These are phyloP conservation scores for Mollisia scopiformis DNA, from an alignment of 2,329 filamentous ascomycete genomes.

Conservation along the genomic window DNA sequence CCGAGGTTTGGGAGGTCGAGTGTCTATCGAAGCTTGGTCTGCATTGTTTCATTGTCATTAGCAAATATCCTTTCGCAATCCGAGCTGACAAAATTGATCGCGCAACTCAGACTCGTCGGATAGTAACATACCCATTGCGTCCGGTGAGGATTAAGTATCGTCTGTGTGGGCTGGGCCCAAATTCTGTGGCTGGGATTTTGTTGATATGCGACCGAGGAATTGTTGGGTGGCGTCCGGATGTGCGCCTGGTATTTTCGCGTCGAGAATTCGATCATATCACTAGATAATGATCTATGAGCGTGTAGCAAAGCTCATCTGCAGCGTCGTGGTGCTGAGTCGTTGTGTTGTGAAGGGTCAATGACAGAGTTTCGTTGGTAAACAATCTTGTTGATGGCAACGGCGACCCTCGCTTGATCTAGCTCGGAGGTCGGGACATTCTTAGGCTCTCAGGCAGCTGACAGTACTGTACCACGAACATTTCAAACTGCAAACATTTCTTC, in stretches of 20 bases:
- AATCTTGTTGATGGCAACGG: neutral
- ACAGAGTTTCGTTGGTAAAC: neutral
- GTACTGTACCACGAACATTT: too few species aligned
- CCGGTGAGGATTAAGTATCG: conserved; percentile 15
- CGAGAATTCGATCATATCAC: conserved; percentile 11
- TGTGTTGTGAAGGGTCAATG: conserved; percentile 10
- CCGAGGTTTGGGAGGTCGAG: conserved; percentile 42
- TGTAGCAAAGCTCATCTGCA: conserved; percentile 1
- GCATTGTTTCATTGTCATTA: conserved; percentile 21
- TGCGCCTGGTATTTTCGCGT: conserved; percentile 11
- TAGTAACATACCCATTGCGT: conserved; percentile 30
- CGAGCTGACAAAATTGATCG: neutral
- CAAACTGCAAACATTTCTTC: too few species aligned
- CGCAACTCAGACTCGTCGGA: neutral
- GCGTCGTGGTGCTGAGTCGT: conserved; percentile 10
- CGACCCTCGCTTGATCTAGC: neutral
- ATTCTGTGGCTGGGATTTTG: conserved; percentile 25
- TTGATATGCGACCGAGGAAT: conserved; percentile 24
- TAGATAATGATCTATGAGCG: conserved; percentile 11
- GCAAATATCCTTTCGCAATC: conserved; percentile 5
- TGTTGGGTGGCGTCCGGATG: neutral
- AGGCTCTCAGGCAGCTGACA: too few species aligned
- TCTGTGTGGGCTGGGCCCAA: conserved; percentile 12
- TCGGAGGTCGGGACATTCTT: neutral
- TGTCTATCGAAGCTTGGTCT: conserved; percentile 35